Conservation (phyloP, 371 early-diverging fungal genomes). For the Apophysomyces trapeziformis region DNA sequence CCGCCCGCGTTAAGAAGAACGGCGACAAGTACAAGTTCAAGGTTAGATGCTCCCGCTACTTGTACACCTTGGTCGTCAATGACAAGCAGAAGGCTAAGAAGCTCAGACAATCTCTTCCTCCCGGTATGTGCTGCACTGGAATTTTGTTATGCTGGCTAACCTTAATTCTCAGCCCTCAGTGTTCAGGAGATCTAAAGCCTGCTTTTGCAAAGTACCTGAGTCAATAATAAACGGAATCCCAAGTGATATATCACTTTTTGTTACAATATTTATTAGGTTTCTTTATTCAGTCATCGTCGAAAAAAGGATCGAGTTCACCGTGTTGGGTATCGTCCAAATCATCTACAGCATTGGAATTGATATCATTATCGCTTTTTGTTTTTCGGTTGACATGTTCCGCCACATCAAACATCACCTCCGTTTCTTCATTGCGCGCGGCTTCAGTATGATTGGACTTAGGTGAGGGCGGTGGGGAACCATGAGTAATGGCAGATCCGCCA, state of each 20-base stretch:
- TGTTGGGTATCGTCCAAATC: constrained; percentile 8
- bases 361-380: constrained; percentile 13
- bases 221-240: constrained; percentile 1
- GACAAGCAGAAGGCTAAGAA: constrained; percentile 95
- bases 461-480: constrained; percentile 39
- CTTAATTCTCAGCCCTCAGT: constrained; percentile 28
- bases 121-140: constrained; percentile 53
- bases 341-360: not conserved
- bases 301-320: constrained; percentile 13
- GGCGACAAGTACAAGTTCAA: constrained; percentile 94
- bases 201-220: constrained; percentile 2
- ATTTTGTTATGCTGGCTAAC: not conserved
- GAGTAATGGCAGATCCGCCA: constrained; percentile 32
- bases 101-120: constrained; percentile 92
- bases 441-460: constrained; percentile 16
- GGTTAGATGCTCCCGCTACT: constrained; percentile 93
- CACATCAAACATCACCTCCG: constrained; percentile 30
- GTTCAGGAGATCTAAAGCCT: constrained; percentile 42
- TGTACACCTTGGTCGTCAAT: constrained; percentile 91
- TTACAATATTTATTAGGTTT: not conserved
- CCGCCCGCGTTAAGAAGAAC: constrained; percentile 95
- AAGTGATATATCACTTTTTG: not conserved
- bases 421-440: constrained; percentile 1
- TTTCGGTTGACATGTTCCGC: constrained; percentile 16
- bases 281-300: constrained; percentile 7